Evolutionary conservation across 257 asterid genomes (phyloP).

Genomic region (Solanum bulbocastanum): DNA sequence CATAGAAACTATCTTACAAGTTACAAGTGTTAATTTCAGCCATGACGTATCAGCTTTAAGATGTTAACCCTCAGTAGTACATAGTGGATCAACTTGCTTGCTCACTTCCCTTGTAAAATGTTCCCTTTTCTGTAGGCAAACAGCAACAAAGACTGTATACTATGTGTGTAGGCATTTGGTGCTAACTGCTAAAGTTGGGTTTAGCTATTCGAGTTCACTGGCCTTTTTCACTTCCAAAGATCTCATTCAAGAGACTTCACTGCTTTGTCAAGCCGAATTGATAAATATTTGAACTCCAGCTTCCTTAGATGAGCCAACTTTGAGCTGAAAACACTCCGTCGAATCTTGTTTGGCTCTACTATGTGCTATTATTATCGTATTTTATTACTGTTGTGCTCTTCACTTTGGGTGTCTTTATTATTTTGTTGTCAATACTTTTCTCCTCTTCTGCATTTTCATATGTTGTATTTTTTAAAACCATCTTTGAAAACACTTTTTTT

Average conservation of each 20-base stretch:
- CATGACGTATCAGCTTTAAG: neutral
- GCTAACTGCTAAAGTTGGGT: neutral
- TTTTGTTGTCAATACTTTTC: neutral
- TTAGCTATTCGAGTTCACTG: neutral
- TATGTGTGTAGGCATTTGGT: neutral
- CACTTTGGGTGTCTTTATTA: neutral
- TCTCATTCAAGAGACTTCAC: neutral
- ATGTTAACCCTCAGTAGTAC: neutral
- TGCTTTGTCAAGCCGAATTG: neutral
- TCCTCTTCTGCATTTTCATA: neutral
- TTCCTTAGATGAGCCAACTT: neutral
- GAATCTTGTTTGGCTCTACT: neutral
- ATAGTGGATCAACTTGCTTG: neutral
- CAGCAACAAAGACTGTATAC: neutral
- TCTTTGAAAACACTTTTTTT: neutral
- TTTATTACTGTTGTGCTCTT: neutral
- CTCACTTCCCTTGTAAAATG: neutral
- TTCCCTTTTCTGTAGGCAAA: neutral
- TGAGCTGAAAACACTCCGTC: neutral
- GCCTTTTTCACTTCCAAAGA: neutral
- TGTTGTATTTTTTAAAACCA: neutral
- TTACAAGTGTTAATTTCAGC: neutral
- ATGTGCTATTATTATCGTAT: neutral
- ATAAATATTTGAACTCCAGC: neutral
- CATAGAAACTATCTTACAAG: neutral